Evolutionary conservation across 1,284 basidiomycete species (phyloP), one percentile per base, ranked within the genome.

Genomic region (Cutaneotrichosporon sp.): DNA sequence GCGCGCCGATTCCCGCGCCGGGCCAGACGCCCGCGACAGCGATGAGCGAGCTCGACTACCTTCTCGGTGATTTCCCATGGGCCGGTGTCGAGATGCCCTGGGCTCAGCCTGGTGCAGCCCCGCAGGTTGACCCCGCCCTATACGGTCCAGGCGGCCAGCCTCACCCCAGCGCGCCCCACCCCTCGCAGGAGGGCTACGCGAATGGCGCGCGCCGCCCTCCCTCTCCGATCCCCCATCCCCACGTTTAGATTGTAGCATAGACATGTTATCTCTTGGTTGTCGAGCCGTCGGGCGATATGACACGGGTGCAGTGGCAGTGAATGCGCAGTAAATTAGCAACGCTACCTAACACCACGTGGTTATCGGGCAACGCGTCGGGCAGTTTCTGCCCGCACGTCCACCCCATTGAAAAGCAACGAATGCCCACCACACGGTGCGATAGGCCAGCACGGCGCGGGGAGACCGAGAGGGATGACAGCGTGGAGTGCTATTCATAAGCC

Each of bases 41-140:
- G 10, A 46, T 54, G 9, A 54, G 50, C 21, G 65, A 67, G 44
- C 55, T 67, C 39, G 65, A 67, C 46, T 54, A 61, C 26, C 46
- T 66, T 12, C 50, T 67, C 22, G 54, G 54, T 22, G 62, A 64
- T 50, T 67, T 64, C 45, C 56, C 59, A 4, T 67, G 65, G 65
- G 58, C 55, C 8, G 65, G 64, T 13, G 33, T 61, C 18, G 62
- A 60, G 26, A 41, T 53, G 21, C 54, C 55, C 9, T 62, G 60
- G 60, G 13, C 33, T 2, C 30, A 33, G 18, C 43, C 30, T 1
- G 43, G 43, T 12, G 30, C 30, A 12, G 30, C 43, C 12, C 41
- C 49, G 8, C 51, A 48, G 13, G 51, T 59, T 21, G 60, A 62
- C 30, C 45, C 56, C 1, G 49, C 51, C 2, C 45, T 53, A 3